Evolutionary conservation across 306 rosid species (phyloP), one percentile per base, ranked within the genome.

Genomic region (Casuarina equisetifolia): DNA sequence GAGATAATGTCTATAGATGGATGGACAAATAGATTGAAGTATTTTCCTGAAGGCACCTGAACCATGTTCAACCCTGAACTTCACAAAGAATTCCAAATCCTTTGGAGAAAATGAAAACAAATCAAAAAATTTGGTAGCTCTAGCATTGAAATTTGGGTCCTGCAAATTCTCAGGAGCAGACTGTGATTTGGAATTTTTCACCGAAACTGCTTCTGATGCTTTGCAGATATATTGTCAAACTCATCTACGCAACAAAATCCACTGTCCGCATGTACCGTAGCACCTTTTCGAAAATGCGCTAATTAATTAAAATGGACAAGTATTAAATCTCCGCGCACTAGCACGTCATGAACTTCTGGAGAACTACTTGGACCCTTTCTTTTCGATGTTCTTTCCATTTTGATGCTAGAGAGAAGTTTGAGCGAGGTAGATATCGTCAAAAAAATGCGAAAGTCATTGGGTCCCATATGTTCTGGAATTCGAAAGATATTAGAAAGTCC

Each of bases 1-100:
- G 80, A 95, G 96, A 69, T 95, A 97, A 61, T 95, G 97, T n/a
- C 99, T 97, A 52, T 87, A 92, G 81, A 95, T 95, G 55, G 99
- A 95, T 68, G 99, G 97, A 85, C 97, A 95, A 74, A 95, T 82
- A 69, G 99, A 91, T 57, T 95, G 97, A 81, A 95, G 89, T 75
- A 92, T 83, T 86, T 95, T 97, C 72, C 91, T 84, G 83, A 95
- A 95, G 78, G 90, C 83, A 81, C 92, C 92, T 79, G 97, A 73
- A 79, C 96, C 91, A 4, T 88, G 87, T 82, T 95, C 97, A 83
- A 78, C 84, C 0, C 82, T 76, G 64, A 92, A 95, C 83, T 92
- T 88, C 70, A 88, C 92, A 57, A 95, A 84, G 81, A 91, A 95
- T 89, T 95, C 96, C 85, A 95, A 88, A 86, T 95, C 97, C 85